phyloP scores from a whole-genome alignment of 495 filamentous ascomycete species.

The Mycothermus thermophilus region DNA sequence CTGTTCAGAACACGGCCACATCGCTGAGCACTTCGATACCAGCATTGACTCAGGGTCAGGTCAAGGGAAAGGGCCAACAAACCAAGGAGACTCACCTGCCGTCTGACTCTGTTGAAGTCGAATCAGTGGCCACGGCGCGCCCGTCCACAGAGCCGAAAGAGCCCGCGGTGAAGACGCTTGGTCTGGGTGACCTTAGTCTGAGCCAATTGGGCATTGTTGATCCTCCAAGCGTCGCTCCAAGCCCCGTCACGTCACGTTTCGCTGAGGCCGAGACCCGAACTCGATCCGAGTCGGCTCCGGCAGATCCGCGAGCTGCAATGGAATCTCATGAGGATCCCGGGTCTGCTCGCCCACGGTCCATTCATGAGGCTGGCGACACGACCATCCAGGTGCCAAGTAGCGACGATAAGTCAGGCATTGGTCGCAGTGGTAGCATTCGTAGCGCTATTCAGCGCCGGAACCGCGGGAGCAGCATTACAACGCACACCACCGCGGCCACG shows the following conservation, averaged over 20 bases:
- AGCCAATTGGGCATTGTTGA: conserved; percentile 64
- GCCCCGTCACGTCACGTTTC: conserved; percentile 29
- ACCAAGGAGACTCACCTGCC: conserved; percentile 21
- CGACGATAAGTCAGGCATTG: conserved; percentile 52
- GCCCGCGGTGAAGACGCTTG: conserved; percentile 77
- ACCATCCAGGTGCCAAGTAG: no score
- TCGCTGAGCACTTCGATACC: conserved; percentile 66
- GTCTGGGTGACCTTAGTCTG: conserved; percentile 75
- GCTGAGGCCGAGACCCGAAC: conserved; percentile 26
- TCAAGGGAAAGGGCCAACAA: conserved; percentile 24
- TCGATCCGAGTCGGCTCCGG: conserved; percentile 33
- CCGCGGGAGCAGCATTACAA: conserved; percentile 77
- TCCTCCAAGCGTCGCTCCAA: conserved; percentile 25
- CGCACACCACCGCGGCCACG: conserved; percentile 47
- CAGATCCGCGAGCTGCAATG: conserved; percentile 16
- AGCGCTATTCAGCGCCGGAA: conserved; percentile 62
- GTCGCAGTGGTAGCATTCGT: conserved; percentile 68
- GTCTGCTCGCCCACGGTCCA: no score
- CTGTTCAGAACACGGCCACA: conserved; percentile 87
- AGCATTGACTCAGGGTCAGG: conserved; percentile 34
- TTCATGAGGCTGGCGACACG: no score
- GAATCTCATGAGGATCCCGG: no score
- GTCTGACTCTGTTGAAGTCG: conserved; percentile 35
- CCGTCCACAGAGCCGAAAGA: conserved; percentile 44
- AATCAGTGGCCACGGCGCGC: conserved; percentile 23